phyloP scores from a whole-genome alignment of 805 yeast species.

The Scheffersomyces ergatensis region DNA sequence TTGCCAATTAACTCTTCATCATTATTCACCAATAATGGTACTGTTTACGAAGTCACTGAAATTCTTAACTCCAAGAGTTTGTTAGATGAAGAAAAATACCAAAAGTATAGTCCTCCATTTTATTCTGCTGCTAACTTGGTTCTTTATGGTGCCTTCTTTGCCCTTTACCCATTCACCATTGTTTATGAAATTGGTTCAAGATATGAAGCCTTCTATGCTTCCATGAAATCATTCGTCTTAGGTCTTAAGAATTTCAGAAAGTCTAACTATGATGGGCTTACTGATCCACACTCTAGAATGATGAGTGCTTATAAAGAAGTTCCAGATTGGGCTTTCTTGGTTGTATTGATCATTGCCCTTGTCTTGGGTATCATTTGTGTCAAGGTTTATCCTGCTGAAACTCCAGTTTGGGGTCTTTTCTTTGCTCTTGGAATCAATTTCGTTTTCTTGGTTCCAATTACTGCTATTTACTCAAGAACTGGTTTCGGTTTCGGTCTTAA shows the following conservation, averaged over 20 bases:
- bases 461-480: slow-evolving; percentile 46
- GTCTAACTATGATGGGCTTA: slow-evolving; percentile 10
- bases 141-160: slow-evolving; percentile 21
- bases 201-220: slow-evolving; percentile 7
- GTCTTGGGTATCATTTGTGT: slow-evolving; percentile 29
- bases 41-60: slow-evolving; percentile 36
- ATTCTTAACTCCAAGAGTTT: slow-evolving; percentile 36
- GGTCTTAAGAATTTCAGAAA: slow-evolving; percentile 8
- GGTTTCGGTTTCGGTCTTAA: slow-evolving; percentile 47
- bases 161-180: slow-evolving; percentile 20
- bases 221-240: slow-evolving; percentile 4
- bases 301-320: slow-evolving; percentile 30
- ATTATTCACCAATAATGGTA: slow-evolving; percentile 47
- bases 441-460: slow-evolving; percentile 49
- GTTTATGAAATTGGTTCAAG: slow-evolving; percentile 7
- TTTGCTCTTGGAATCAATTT: slow-evolving; percentile 49
- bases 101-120: slow-evolving; percentile 23
- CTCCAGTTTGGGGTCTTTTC: slow-evolving; percentile 61
- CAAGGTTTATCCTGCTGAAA: slow-evolving; percentile 34
- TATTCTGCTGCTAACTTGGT: slow-evolving; percentile 25
- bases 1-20: slow-evolving; percentile 39
- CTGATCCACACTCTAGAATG: slow-evolving; percentile 26
- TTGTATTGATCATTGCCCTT: slow-evolving; percentile 20
- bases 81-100: slow-evolving; percentile 17
- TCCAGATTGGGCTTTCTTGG: slow-evolving; percentile 28